Conservation (phyloP, 1,284 basidiomycete species). For the Puccinia polysora region DNA sequence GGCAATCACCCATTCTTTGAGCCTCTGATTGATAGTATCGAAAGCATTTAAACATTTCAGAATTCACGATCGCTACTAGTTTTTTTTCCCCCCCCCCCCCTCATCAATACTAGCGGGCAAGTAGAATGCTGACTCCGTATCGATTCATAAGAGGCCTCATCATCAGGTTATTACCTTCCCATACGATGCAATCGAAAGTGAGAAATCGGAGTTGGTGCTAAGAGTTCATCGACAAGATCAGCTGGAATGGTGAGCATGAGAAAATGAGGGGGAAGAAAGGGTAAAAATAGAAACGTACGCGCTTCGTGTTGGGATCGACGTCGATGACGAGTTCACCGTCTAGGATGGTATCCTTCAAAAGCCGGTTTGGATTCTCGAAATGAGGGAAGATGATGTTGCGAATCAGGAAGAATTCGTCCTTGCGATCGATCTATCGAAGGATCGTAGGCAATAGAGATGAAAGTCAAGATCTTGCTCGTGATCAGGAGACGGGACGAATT, state of each 20-base stretch:
- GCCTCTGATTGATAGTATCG: too few species aligned
- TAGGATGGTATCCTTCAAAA: constrained; percentile 69
- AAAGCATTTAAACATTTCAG: too few species aligned
- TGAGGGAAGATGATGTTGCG: constrained; percentile 81
- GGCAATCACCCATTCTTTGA: constrained; percentile 74
- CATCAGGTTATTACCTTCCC: constrained; percentile 83
- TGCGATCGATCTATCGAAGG: constrained; percentile 80
- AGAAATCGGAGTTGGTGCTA: constrained; percentile 78
- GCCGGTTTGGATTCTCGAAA: constrained; percentile 64
- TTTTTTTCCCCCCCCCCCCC: too few species aligned
- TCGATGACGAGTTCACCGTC: constrained; percentile 96
- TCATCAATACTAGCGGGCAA: neutral
- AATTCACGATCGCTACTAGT: too few species aligned
- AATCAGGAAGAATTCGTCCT: constrained; percentile 76
- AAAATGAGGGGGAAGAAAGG: neutral
- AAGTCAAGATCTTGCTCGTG: too few species aligned
- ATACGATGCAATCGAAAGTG: constrained; percentile 87
- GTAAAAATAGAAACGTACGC: constrained; percentile 56
- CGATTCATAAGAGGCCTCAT: constrained; percentile 72
- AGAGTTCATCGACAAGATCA: too few species aligned
- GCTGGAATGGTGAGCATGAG: constrained; percentile 44
- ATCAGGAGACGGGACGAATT: constrained; percentile 20
- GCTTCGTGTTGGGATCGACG: constrained; percentile 67
- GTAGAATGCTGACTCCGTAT: constrained; percentile 67
- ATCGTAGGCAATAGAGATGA: too few species aligned